phyloP scores from a whole-genome alignment of 352 stramenopile species.

The Phytophthora citricola region DNA sequence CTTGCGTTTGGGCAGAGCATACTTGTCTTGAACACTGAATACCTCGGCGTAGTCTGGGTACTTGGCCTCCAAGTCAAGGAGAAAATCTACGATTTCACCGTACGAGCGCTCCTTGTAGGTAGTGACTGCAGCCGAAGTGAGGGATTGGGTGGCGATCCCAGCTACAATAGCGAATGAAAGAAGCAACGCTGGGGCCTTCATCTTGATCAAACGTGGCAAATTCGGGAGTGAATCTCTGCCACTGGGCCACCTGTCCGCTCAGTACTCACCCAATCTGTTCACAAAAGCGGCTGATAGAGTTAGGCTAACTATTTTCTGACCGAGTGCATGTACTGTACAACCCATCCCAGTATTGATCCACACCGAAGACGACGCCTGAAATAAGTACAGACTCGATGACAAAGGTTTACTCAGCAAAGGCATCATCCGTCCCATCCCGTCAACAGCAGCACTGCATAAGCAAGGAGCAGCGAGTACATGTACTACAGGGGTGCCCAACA shows the following conservation, averaged over 20 bases:
- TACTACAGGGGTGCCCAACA: too few relatives aligned
- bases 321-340: background rate
- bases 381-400: background rate
- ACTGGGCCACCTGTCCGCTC: slow-evolving; percentile 7
- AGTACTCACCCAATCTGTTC: background rate
- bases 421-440: too few relatives aligned
- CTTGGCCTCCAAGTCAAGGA: slow-evolving; percentile 58
- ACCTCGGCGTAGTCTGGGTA: slow-evolving; percentile 79
- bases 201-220: slow-evolving; percentile 13
- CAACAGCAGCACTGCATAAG: too few relatives aligned
- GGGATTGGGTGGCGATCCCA: slow-evolving; percentile 1
- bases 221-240: slow-evolving; percentile 6
- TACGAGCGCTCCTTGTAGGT: slow-evolving; percentile 71
- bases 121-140: slow-evolving; percentile 8
- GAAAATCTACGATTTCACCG: slow-evolving; percentile 68
- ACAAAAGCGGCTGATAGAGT: background rate
- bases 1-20: slow-evolving; percentile 57
- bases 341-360: slow-evolving; percentile 9
- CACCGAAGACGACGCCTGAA: slow-evolving; percentile 5
- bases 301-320: background rate
- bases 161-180: background rate
- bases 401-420: too few relatives aligned
- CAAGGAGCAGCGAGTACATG: too few relatives aligned
- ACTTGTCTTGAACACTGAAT: slow-evolving; percentile 82
- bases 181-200: slow-evolving; percentile 14